These are phyloP conservation scores for Metschnikowia matae DNA, from an alignment of 805 yeast genomes.

Conservation along the genomic window DNA sequence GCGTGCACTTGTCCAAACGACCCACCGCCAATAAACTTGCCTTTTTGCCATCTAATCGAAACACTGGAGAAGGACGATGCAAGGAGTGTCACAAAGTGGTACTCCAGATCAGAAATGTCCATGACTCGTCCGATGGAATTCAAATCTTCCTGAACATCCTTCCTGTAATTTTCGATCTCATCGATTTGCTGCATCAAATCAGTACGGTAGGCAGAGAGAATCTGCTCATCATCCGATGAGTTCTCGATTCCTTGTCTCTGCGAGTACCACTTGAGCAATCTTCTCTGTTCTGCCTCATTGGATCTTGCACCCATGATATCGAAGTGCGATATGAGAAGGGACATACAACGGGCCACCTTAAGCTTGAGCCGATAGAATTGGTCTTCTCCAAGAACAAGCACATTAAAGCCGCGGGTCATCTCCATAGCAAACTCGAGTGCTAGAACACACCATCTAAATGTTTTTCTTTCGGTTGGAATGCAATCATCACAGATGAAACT, in stretches of 20 bases:
- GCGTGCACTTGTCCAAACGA: conserved; percentile 93
- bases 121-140: conserved; percentile 77
- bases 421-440: conserved; percentile 96
- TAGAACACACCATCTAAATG: conserved; percentile 93
- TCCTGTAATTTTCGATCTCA: conserved; percentile 57
- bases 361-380: conserved; percentile 68
- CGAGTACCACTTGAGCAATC: conserved; percentile 50
- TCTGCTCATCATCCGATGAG: conserved; percentile 36
- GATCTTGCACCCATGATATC: conserved; percentile 98
- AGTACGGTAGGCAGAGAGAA: conserved; percentile 51
- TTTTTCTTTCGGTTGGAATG: conserved; percentile 82
- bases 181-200: conserved; percentile 64
- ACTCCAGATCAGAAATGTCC: conserved; percentile 82
- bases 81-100: conserved; percentile 77
- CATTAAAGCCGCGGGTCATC: conserved; percentile 86
- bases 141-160: conserved; percentile 38
- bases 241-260: conserved; percentile 51
- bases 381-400: conserved; percentile 70
- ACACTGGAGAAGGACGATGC: conserved; percentile 88
- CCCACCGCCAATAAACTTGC: conserved; percentile 90
- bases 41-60: conserved; percentile 96
- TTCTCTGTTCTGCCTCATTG: conserved; percentile 57
- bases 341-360: conserved; percentile 92
- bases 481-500: conserved; percentile 92
- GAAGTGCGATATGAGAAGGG: conserved; percentile 87